Base-by-base conservation (phyloP, 164 flowering plant species). In the Echeveria elegans region DNA sequence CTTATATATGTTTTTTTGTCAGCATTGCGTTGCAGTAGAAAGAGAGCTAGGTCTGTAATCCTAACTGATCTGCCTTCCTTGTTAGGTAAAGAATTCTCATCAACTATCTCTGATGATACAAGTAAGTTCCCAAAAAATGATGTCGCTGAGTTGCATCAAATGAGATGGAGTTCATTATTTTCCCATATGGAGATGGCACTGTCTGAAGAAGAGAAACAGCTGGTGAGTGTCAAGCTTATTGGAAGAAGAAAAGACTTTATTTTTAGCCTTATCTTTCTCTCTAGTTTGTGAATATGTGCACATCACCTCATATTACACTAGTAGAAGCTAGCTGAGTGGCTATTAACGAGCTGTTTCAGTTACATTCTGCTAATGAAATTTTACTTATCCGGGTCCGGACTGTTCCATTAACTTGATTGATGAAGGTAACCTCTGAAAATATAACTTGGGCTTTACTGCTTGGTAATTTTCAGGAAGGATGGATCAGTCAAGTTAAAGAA, bases 111-210 rank as follows among this genome's bases (percentile, higher is more conserved):
- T 63, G 29, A 63, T 63, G 47, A 34, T n/a, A 63, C 66, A 63
- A 63, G 45, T 63, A 40, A 34, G 66, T 40, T 40, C 29, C 29
- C 66, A 3, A 32, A 32, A 36, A 63, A n/a, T 28, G 66, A 34
- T 12, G 26, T 37, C 2, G 66, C 45, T 37, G 16, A 36, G 21
- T 11, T 63, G 66, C 66, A 63, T 32, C 43, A 63, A 63, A 41
- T 47, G 37, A 63, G 45, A 63, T 63, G 66, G 66, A 63, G 45
- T 36, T 32, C 66, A 63, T 37, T 63, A 40, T 63, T 63, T 63
- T 36, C 29, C 14, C 45, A 63, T 18, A 63, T 63, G 66, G 66
- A 32, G 14, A 63, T 21, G 45, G 66, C 45, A 37, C 66, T 63
- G 15, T 40, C 45, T 23, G 66, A 63, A 37, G 66, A 63, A 63